Evolutionary conservation across 1,284 basidiomycete genomes (phyloP).

Genomic region (Trametes pubescens): DNA sequence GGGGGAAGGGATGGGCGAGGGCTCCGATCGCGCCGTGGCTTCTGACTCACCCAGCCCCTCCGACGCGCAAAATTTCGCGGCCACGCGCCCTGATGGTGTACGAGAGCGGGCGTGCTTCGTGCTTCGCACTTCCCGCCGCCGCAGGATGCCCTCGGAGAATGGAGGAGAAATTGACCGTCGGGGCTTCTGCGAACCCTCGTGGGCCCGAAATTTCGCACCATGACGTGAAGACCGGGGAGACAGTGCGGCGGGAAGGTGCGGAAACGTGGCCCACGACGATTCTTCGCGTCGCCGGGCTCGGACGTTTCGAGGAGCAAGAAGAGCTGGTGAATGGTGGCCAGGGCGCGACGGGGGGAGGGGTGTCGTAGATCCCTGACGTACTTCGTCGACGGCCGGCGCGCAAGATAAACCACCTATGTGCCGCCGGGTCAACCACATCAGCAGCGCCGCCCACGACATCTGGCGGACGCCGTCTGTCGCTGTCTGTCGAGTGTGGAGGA

Average conservation of each 20-base stretch:
- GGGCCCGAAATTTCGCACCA: not conserved
- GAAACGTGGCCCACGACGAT: not conserved
- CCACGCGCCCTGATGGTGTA: not conserved
- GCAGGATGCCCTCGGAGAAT: not conserved
- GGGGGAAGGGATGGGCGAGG: not conserved
- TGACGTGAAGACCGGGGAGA: not conserved
- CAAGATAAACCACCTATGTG: too few species aligned
- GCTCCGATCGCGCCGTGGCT: not conserved
- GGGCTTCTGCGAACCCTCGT: not conserved
- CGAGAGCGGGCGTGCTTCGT: conserved; percentile 1
- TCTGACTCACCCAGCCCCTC: not conserved
- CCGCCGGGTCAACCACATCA: too few species aligned
- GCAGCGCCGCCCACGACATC: too few species aligned
- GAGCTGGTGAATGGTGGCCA: too few species aligned
- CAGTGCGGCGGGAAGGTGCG: not conserved
- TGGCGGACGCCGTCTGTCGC: too few species aligned
- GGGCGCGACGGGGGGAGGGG: not conserved
- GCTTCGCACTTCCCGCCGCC: not conserved
- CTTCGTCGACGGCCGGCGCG: too few species aligned
- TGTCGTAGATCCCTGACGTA: not conserved
- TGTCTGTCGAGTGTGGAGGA: too few species aligned
- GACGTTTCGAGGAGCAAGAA: not conserved
- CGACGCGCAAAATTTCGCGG: not conserved
- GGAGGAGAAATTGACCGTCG: not conserved
- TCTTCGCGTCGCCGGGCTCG: not conserved